Conservation (phyloP, 2,329 filamentous ascomycete genomes). For the Ceratocystis huliohia region DNA sequence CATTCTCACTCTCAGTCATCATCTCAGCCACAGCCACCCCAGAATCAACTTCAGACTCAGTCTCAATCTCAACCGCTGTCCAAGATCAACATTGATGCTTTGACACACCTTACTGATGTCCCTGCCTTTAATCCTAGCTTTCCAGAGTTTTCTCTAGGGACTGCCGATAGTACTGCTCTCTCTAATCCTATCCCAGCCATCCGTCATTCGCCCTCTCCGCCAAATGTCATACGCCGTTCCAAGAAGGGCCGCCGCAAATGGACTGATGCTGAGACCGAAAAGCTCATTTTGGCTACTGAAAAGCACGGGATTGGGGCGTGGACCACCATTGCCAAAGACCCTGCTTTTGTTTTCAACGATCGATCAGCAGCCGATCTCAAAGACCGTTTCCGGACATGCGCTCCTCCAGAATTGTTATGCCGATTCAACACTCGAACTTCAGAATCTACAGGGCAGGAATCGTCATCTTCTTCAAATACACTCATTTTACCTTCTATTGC, state of each 20-base stretch:
- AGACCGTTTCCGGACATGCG: constrained; percentile 54
- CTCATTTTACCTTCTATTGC: neutral
- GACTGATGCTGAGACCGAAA: constrained; percentile 52
- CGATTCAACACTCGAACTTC: neutral
- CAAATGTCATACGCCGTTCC: constrained; percentile 35
- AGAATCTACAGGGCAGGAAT: neutral
- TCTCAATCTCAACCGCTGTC: neutral
- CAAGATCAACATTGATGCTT: constrained; percentile 19
- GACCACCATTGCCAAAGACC: constrained; percentile 51
- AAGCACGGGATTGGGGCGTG: constrained; percentile 53
- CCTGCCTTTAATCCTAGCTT: constrained; percentile 25
- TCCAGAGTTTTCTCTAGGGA: neutral
- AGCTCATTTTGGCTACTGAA: constrained; percentile 47
- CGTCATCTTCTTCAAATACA: neutral
- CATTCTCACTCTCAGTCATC: neutral
- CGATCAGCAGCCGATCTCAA: constrained; percentile 52
- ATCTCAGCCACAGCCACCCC: neutral
- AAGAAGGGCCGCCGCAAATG: constrained; percentile 49
- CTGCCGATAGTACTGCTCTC: neutral
- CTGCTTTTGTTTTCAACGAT: constrained; percentile 47
- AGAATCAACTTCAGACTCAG: neutral
- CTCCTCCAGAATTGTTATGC: constrained; percentile 43
- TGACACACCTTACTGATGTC: constrained; percentile 25
- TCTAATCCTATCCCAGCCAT: neutral
- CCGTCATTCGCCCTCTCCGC: neutral